Percentiles rank a stretch among this genome's conserved stretches.
These are phyloP conservation scores for Pseudomassariella vexata DNA, from an alignment of 2,329 filamentous ascomycete genomes.

Conservation along the genomic window DNA sequence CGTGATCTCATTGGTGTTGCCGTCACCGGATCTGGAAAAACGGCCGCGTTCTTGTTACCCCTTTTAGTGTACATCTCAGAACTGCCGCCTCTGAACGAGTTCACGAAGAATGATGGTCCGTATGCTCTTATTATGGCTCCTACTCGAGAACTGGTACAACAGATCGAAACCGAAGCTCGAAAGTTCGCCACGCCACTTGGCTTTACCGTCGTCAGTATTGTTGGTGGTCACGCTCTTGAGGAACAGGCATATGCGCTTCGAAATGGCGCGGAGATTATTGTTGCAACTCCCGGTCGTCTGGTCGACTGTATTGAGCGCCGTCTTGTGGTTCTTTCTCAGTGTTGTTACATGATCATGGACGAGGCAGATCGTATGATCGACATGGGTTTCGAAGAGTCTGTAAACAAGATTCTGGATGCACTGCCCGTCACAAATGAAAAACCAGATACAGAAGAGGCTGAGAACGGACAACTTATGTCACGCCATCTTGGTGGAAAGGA, in stretches of 20 bases:
- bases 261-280: slow-evolving; percentile 94
- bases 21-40: slow-evolving; percentile 97
- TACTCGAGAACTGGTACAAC: slow-evolving; percentile 93
- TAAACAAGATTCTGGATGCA: slow-evolving; percentile 95
- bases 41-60: slow-evolving; percentile 87
- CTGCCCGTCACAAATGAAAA: slow-evolving; percentile 92
- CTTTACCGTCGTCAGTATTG: slow-evolving; percentile 92
- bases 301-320: slow-evolving; percentile 95
- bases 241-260: slow-evolving; percentile 87
- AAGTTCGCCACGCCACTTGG: slow-evolving; percentile 89
- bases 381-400: slow-evolving; percentile 92
- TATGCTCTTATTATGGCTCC: slow-evolving; percentile 97
- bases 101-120: slow-evolving; percentile 88
- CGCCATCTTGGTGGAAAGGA: slow-evolving; percentile 68
- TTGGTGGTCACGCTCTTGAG: slow-evolving; percentile 94
- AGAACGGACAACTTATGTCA: slow-evolving; percentile 81
- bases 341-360: slow-evolving; percentile 98
- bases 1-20: slow-evolving; percentile 97
- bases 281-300: slow-evolving; percentile 94
- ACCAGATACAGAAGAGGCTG: slow-evolving; percentile 86
- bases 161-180: slow-evolving; percentile 89
- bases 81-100: slow-evolving; percentile 75
- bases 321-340: slow-evolving; percentile 87
- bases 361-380: slow-evolving; percentile 99
- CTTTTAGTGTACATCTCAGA: slow-evolving; percentile 92